Percentiles rank a stretch among this genome's conserved stretches.
Evolutionary conservation across 2,329 filamentous ascomycete genomes (phyloP).

Genomic region (Cordyceps tenuipes): DNA sequence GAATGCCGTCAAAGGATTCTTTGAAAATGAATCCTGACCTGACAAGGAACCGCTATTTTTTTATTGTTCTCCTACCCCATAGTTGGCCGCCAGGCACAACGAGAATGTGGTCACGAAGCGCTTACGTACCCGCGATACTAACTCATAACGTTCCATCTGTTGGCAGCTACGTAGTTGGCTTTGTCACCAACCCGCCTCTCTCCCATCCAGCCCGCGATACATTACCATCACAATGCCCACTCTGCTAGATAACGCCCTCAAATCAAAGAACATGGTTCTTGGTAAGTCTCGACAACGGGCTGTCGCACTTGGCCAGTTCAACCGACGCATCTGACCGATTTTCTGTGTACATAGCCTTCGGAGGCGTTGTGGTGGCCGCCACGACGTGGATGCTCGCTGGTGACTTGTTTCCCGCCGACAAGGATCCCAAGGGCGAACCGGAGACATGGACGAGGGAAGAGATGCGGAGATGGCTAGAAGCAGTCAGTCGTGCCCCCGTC

Average conservation of each 20-base stretch:
- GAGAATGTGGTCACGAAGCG: no score
- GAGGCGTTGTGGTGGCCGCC: slow-evolving; percentile 71
- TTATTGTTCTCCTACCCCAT: no score
- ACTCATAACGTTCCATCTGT: no score
- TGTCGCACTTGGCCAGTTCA: no score
- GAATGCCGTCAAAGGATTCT: no score
- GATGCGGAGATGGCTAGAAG: slow-evolving; percentile 69
- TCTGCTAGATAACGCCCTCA: slow-evolving; percentile 58
- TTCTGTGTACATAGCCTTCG: slow-evolving; percentile 50
- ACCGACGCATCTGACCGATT: no score
- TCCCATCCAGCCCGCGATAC: background rate
- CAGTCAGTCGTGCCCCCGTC: slow-evolving; percentile 52
- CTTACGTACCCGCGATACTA: no score
- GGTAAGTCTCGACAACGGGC: slow-evolving; percentile 37
- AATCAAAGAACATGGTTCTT: slow-evolving; percentile 64
- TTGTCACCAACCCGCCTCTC: no score
- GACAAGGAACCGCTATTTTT: no score
- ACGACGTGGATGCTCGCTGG: slow-evolving; percentile 79
- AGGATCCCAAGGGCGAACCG: slow-evolving; percentile 70
- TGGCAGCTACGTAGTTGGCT: no score
- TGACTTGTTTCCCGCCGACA: slow-evolving; percentile 68
- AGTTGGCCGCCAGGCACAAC: no score
- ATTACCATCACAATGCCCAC: slow-evolving; percentile 52
- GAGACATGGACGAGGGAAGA: slow-evolving; percentile 70
- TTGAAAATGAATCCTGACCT: no score